Percentiles rank a stretch among this genome's conserved stretches.
Evolutionary conservation across 140 eudicot genomes (phyloP).

Genomic region (Flaveria floridana): DNA sequence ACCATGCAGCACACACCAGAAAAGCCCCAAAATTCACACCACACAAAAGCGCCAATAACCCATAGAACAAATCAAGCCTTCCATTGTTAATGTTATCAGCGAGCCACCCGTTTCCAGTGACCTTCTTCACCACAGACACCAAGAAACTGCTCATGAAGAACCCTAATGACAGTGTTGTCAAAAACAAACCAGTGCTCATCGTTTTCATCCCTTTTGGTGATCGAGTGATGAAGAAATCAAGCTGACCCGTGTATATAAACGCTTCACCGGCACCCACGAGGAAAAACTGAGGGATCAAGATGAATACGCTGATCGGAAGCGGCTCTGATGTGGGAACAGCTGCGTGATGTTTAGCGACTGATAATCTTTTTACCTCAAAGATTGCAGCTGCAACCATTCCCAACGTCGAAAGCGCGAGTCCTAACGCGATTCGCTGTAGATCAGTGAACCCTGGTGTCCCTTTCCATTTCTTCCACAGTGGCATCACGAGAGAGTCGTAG

Average conservation of each 20-base stretch:
- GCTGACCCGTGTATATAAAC: constrained; percentile 90
- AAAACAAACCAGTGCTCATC: constrained; percentile 90
- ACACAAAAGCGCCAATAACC: constrained; percentile 52
- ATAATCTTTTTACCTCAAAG: constrained; percentile 54
- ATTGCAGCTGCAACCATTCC: constrained; percentile 82
- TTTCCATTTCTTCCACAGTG: constrained; percentile 78
- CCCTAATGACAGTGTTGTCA: constrained; percentile 80
- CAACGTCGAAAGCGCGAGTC: constrained; percentile 48
- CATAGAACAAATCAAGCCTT: constrained; percentile 66
- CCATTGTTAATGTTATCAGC: constrained; percentile 70
- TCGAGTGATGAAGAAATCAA: constrained; percentile 82
- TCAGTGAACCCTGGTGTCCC: constrained; percentile 75
- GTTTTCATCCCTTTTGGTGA: constrained; percentile 96
- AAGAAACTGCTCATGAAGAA: constrained; percentile 80
- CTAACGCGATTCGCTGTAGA: constrained; percentile 64
- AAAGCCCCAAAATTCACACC: constrained; percentile 47
- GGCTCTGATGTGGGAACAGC: constrained; percentile 15
- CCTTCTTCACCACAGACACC: constrained; percentile 66
- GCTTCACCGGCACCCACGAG: constrained; percentile 84
- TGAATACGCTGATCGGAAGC: constrained; percentile 68
- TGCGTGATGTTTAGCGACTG: constrained; percentile 42
- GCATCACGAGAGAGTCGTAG: constrained; percentile 67
- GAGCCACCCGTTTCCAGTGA: constrained; percentile 67
- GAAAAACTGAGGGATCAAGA: constrained; percentile 79
- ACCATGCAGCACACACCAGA: constrained; percentile 63